Base-by-base conservation (phyloP, 169 alveolate genomes). In the Babesia caballi region DNA sequence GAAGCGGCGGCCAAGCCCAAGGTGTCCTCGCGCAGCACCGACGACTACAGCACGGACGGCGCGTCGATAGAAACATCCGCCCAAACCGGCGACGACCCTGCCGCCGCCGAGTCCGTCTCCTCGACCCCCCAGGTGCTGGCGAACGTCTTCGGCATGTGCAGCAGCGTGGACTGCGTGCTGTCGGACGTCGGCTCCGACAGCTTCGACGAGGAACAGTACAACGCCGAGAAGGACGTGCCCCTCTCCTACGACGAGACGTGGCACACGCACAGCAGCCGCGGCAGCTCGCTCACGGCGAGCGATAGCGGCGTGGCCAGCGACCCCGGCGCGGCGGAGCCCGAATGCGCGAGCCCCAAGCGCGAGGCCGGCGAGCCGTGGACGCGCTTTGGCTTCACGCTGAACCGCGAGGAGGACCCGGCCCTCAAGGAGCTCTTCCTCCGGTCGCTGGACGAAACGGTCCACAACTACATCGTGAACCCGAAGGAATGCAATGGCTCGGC, bases 381-480 rank as follows among this genome's bases (percentile, higher is more conserved):
- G 36, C 30, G 87, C 47, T 53, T 57, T 15, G 49, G 83, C n/a
- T 78, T 65, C 51, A 61, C 68, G 21, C 25, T 65, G 27, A 67
- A 40, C 35, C 58, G 49, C 30, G 28, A 49, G 3, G 75, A 61
- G 17, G 87, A 60, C 44, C 35, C 51, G 2, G 65, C 53, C 1
- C 9, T 65, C 46, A 44, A 65, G 52, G 78, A 63, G 33, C 42
- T 53, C n/a, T 78, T 78, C 49, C 50, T 78, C 35, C 33, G 73
- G 33, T 51, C 61, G 11, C 21, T 78, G 67, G 77, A 78, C 14
- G 78, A 53, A 27, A 23, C 58, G 23, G 63, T 36, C 27, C 82
- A 78, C 58, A 78, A 78, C 69, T 78, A 78, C 61, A 51, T 78
- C 7, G 38, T 78, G 36, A 63, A 68, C 59, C 76, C 87, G 35